Conservation (phyloP, 2,329 filamentous ascomycete genomes). For the Neopestalotiopsis clavispora region DNA sequence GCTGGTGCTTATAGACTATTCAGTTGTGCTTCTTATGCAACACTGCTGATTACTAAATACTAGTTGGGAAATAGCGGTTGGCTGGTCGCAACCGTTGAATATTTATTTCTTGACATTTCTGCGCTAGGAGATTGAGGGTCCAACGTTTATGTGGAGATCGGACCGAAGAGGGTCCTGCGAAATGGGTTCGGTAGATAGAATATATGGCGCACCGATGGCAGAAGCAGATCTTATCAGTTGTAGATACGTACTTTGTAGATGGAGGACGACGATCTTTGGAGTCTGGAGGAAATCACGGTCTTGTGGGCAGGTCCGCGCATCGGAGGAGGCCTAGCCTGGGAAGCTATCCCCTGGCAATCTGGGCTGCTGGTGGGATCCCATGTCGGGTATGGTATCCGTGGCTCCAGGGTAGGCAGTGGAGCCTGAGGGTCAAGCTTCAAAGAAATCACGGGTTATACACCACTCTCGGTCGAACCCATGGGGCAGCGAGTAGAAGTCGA, state of each 20-base stretch:
- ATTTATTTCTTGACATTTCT: neutral
- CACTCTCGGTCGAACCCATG: constrained; percentile 8
- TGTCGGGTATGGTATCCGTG: neutral
- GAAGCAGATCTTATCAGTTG: neutral
- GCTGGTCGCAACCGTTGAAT: neutral
- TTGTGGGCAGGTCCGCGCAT: neutral
- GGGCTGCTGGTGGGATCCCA: neutral
- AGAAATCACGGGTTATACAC: constrained; percentile 8
- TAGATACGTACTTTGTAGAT: neutral
- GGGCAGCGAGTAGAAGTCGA: constrained; percentile 8
- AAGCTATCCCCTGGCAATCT: neutral
- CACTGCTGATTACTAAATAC: neutral
- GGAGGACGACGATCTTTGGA: neutral
- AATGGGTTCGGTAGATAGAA: neutral
- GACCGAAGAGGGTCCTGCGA: neutral
- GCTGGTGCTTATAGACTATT: neutral
- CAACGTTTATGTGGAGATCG: constrained; percentile 1
- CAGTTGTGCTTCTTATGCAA: neutral
- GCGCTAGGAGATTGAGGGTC: neutral
- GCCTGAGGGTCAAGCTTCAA: neutral
- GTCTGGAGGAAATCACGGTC: neutral
- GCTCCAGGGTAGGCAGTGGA: neutral
- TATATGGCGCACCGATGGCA: neutral
- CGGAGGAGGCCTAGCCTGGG: neutral
- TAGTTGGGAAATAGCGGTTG: neutral